phyloP scores from a whole-genome alignment of 2,329 filamentous ascomycete species.

The Cyphellophora attinorum region DNA sequence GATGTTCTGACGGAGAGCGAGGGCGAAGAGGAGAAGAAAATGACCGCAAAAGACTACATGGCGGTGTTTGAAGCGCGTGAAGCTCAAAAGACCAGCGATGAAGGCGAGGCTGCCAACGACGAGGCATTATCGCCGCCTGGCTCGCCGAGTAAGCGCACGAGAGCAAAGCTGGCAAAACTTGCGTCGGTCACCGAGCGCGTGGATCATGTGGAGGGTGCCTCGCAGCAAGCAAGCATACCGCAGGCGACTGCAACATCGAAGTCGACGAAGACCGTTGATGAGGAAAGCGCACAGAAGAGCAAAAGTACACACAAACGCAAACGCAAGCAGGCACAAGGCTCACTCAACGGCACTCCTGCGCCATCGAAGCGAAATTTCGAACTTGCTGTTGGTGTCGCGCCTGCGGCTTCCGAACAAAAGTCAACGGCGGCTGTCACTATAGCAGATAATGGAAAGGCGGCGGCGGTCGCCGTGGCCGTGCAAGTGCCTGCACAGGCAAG shows the following conservation, averaged over 20 bases:
- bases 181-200: background rate
- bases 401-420: too few species aligned
- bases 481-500: too few species aligned
- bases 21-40: background rate
- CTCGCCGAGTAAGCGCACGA: background rate
- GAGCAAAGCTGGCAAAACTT: background rate
- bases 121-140: background rate
- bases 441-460: too few species aligned
- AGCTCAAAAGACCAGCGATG: background rate
- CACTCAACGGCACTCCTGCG: constrained; percentile 6
- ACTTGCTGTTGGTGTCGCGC: too few species aligned
- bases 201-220: background rate
- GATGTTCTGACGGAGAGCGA: too few species aligned
- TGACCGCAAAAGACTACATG: background rate
- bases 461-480: too few species aligned
- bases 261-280: background rate
- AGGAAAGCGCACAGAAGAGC: too few species aligned
- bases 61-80: background rate
- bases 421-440: too few species aligned
- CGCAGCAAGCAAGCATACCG: background rate
- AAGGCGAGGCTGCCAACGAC: background rate
- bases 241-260: background rate
- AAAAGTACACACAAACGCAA: background rate
- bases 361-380: too few species aligned
- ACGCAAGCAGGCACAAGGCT: background rate